phyloP scores from a whole-genome alignment of 345 rosid species.

The Lumnitzera racemosa region DNA sequence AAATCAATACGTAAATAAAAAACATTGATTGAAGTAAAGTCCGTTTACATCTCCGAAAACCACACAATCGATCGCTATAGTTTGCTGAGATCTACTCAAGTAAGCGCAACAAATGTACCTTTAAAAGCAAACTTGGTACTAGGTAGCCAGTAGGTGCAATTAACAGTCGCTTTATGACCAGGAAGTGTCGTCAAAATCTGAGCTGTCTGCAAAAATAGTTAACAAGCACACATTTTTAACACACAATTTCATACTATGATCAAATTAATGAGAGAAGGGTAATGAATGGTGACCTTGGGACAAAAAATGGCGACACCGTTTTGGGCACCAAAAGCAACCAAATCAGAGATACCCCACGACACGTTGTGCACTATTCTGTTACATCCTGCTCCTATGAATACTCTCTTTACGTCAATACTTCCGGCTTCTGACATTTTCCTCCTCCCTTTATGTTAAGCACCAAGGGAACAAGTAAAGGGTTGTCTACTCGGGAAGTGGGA shows the following conservation, averaged over 20 bases:
- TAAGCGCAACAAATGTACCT: conserved; percentile 32
- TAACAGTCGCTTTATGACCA: conserved; percentile 73
- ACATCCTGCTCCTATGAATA: conserved; percentile 90
- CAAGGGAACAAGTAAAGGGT: too few species aligned
- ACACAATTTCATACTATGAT: background rate
- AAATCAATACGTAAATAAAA: too few species aligned
- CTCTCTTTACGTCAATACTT: conserved; percentile 44
- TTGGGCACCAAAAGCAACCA: conserved; percentile 79
- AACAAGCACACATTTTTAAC: conserved; percentile 1
- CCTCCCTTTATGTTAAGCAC: too few species aligned
- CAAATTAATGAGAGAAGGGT: background rate
- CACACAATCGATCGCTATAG: background rate
- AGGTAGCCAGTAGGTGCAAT: conserved; percentile 91
- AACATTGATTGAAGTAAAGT: too few species aligned
- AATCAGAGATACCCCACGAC: conserved; percentile 83
- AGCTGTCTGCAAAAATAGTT: conserved; percentile 37
- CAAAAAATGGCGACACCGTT: conserved; percentile 77
- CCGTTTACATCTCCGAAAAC: too few species aligned
- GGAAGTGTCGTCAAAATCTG: conserved; percentile 84
- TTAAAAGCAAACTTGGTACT: conserved; percentile 60
- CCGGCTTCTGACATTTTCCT: background rate
- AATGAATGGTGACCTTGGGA: conserved; percentile 40
- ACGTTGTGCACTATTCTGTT: conserved; percentile 81
- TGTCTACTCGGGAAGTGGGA: too few species aligned
- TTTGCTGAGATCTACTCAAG: background rate